Conservation (phyloP, 371 early-diverging fungal species). For the Mortierella polycephala region DNA sequence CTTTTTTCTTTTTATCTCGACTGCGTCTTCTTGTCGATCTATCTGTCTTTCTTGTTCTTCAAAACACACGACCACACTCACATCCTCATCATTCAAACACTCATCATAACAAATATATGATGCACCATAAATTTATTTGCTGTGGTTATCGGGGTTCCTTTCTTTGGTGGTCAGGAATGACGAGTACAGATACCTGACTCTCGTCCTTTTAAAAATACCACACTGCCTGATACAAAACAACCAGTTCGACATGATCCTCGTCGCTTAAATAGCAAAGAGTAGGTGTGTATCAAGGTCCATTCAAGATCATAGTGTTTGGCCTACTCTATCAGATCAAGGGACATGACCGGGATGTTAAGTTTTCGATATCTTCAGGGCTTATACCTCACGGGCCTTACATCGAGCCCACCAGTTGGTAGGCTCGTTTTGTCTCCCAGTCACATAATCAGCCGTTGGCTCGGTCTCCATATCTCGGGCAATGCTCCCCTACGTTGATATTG, state of each 20-base stretch:
- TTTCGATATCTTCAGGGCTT: conserved; percentile 70
- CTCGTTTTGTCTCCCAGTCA: conserved; percentile 86
- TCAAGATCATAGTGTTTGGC: conserved; percentile 82
- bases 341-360: conserved; percentile 80
- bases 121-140: conserved; percentile 58
- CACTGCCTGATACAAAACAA: background rate
- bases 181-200: too few species aligned
- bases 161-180: conserved; percentile 77
- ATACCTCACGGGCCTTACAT: conserved; percentile 60
- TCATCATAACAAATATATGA: too few species aligned
- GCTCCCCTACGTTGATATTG: conserved; percentile 86
- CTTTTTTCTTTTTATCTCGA: too few species aligned
- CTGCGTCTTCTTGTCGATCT: background rate
- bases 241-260: background rate
- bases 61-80: background rate
- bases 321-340: conserved; percentile 82
- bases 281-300: conserved; percentile 92
- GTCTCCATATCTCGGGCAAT: conserved; percentile 71
- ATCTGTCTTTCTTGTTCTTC: too few species aligned
- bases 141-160: conserved; percentile 79
- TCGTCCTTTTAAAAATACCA: too few species aligned
- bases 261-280: conserved; percentile 66
- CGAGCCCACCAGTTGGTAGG: conserved; percentile 74
- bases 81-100: too few species aligned
- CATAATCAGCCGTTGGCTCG: conserved; percentile 68